These are phyloP conservation scores for Rhynchosporium secalis DNA, from an alignment of 2,329 filamentous ascomycete genomes.

Conservation along the genomic window DNA sequence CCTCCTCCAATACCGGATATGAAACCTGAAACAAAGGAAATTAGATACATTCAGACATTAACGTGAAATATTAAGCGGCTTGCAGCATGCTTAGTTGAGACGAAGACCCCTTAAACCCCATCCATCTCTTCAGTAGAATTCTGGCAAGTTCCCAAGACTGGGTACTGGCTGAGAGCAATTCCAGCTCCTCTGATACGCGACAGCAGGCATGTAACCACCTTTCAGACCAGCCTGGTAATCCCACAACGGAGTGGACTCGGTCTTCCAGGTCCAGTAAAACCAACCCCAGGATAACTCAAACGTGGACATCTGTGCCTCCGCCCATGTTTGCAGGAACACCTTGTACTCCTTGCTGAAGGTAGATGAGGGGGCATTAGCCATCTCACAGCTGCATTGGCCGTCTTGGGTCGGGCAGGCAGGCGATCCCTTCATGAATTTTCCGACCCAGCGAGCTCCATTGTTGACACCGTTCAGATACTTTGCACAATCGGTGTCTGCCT, in stretches of 20 bases:
- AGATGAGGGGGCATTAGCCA: constrained; percentile 73
- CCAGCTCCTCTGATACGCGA: constrained; percentile 69
- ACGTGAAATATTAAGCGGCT: too few species aligned
- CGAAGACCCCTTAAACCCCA: too few species aligned
- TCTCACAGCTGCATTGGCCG: constrained; percentile 67
- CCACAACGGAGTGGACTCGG: constrained; percentile 84
- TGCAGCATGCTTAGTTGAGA: too few species aligned
- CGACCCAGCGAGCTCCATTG: constrained; percentile 87
- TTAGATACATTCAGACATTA: too few species aligned
- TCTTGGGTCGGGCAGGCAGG: constrained; percentile 74
- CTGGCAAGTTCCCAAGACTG: constrained; percentile 52
- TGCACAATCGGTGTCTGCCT: constrained; percentile 95
- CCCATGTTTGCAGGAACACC: constrained; percentile 82
- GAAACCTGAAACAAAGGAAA: too few species aligned
- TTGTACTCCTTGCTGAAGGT: constrained; percentile 75
- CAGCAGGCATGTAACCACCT: constrained; percentile 74
- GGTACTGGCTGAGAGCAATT: constrained; percentile 60
- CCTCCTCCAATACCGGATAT: too few species aligned
- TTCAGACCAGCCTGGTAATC: constrained; percentile 79
- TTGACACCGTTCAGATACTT: constrained; percentile 84
- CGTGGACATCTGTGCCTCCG: constrained; percentile 90
- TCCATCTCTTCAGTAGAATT: constrained; percentile 46
- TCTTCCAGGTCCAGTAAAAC: constrained; percentile 99
- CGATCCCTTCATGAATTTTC: constrained; percentile 64
- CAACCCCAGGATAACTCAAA: constrained; percentile 95